Conservation (phyloP, 2,329 filamentous ascomycete genomes). For the Leptographium radiaticola region DNA sequence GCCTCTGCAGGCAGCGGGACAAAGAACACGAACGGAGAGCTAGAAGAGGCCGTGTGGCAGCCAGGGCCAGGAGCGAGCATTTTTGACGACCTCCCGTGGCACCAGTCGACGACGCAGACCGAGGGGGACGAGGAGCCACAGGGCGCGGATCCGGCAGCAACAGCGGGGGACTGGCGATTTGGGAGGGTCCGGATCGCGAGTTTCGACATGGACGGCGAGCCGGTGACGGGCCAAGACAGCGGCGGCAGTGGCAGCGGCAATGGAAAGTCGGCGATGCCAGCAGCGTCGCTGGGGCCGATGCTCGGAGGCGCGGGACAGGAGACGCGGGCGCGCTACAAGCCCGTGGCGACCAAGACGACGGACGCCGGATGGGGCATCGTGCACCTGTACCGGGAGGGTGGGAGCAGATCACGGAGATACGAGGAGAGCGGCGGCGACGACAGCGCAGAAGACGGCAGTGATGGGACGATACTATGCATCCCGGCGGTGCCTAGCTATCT, state of each 20-base stretch:
- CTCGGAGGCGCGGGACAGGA: constrained; percentile 52
- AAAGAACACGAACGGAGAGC: not conserved
- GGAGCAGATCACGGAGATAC: not conserved
- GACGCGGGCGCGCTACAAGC: constrained; percentile 70
- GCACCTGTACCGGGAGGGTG: constrained; percentile 78
- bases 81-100: constrained; percentile 42
- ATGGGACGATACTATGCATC: constrained; percentile 81
- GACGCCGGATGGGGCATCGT: constrained; percentile 87
- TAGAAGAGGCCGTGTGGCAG: constrained; percentile 26
- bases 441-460: constrained; percentile 22
- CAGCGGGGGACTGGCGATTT: constrained; percentile 64
- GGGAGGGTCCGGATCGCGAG: constrained; percentile 67
- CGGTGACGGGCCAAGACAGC: constrained; percentile 7
- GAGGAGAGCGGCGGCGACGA: constrained; percentile 8
- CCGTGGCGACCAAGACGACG: constrained; percentile 57
- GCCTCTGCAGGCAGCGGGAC: not conserved
- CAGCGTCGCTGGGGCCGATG: constrained; percentile 34
- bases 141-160: constrained; percentile 30
- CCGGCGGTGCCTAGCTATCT: constrained; percentile 91
- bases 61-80: constrained; percentile 35
- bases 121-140: constrained; percentile 7
- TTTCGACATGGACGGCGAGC: constrained; percentile 48
- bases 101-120: constrained; percentile 19
- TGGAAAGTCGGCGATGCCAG: constrained; percentile 13
- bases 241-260: not conserved